Percentiles rank a stretch among this genome's conserved stretches.
Evolutionary conservation across 352 stramenopile genomes (phyloP).

Genomic region (Globisporangium spinosum): DNA sequence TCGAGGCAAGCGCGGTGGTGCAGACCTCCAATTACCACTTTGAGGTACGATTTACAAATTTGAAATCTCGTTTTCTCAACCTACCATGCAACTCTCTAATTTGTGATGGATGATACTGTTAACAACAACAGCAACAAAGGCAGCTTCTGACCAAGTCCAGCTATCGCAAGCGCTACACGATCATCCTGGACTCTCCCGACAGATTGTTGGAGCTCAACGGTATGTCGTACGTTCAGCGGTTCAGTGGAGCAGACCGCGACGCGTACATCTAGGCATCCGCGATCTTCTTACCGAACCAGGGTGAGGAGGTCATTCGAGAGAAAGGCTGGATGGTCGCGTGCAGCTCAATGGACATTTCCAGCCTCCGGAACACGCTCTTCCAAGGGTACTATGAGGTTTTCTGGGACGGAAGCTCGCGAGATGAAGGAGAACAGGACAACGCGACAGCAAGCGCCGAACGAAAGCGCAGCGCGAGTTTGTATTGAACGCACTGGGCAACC

Average conservation of each 20-base stretch:
- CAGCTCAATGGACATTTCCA: background rate
- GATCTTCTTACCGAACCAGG: background rate
- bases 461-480: conserved; percentile 5
- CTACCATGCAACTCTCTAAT: background rate
- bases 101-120: background rate
- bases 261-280: conserved; percentile 6
- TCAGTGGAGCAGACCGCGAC: background rate
- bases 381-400: conserved; percentile 5
- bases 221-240: conserved; percentile 2
- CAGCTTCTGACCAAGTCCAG: background rate
- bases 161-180: conserved; percentile 13
- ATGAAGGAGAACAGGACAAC: background rate
- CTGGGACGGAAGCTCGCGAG: background rate
- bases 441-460: background rate
- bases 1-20: conserved; percentile 15
- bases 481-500: background rate
- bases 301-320: conserved; percentile 5
- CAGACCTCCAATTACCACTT: conserved; percentile 12
- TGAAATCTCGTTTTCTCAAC: background rate
- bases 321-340: conserved; percentile 10
- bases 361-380: conserved; percentile 1
- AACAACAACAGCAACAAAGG: background rate
- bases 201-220: conserved; percentile 2
- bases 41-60: background rate
- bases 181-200: background rate